Conservation (phyloP, 148 eudicot genomes). For the Amaranthus cruentus region DNA sequence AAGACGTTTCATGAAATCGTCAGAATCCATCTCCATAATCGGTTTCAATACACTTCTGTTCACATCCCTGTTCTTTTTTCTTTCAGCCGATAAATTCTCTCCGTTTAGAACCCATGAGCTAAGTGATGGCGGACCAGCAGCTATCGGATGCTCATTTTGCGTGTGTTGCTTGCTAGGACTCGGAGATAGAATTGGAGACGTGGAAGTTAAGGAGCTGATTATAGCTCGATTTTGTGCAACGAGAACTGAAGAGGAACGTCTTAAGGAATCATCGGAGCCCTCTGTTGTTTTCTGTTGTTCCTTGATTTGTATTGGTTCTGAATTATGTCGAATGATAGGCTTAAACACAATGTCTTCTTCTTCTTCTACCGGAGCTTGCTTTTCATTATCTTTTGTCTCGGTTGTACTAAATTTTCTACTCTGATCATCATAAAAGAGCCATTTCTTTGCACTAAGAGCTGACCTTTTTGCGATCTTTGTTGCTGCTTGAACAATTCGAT, state of each 20-base stretch:
- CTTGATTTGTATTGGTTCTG: slow-evolving; percentile 49
- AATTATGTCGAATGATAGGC: slow-evolving; percentile 71
- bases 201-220: slow-evolving; percentile 32
- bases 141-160: slow-evolving; percentile 32
- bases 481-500: slow-evolving; percentile 60
- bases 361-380: slow-evolving; percentile 43
- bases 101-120: slow-evolving; percentile 71
- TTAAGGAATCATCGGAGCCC: slow-evolving; percentile 49
- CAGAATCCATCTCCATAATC: slow-evolving; percentile 48
- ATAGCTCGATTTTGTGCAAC: slow-evolving; percentile 45
- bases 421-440: slow-evolving; percentile 37
- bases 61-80: slow-evolving; percentile 29
- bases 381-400: slow-evolving; percentile 19
- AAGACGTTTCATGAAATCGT: slow-evolving; percentile 32
- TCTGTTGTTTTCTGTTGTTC: slow-evolving; percentile 19
- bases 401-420: slow-evolving; percentile 28
- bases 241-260: slow-evolving; percentile 78
- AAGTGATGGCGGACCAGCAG: slow-evolving; percentile 84
- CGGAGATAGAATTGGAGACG: slow-evolving; percentile 1
- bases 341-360: slow-evolving; percentile 91
- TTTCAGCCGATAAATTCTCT: slow-evolving; percentile 33
- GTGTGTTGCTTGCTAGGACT: slow-evolving; percentile 27
- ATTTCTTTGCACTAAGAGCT: slow-evolving; percentile 22
- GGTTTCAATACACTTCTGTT: slow-evolving; percentile 45
- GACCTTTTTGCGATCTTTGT: slow-evolving; percentile 36